These are phyloP conservation scores for Cladophialophora yegresii DNA, from an alignment of 2,329 filamentous ascomycete species.

Conservation along the genomic window DNA sequence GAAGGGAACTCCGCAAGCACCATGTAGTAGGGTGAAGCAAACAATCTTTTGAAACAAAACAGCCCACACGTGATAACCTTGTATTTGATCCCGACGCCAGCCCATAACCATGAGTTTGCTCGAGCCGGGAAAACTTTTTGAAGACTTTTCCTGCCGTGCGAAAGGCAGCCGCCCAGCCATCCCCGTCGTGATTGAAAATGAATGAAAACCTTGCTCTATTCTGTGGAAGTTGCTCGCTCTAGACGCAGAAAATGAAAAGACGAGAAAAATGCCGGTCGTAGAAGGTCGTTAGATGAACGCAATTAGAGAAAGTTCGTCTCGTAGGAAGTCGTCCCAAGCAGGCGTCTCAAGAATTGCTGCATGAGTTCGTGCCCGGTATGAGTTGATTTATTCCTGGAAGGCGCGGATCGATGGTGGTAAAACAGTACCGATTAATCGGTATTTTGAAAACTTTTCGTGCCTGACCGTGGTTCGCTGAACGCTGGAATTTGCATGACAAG, in stretches of 20 bases:
- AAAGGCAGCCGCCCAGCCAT: slow-evolving; percentile 22
- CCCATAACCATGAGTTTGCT: slow-evolving; percentile 8
- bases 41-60: slow-evolving; percentile 17
- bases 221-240: slow-evolving; percentile 28
- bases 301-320: slow-evolving; percentile 28
- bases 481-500: slow-evolving; percentile 22
- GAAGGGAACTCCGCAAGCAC: slow-evolving; percentile 18
- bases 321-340: slow-evolving; percentile 7
- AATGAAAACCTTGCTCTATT: slow-evolving; percentile 26
- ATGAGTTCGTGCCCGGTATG: neutral
- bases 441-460: slow-evolving; percentile 26
- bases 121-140: slow-evolving; percentile 25
- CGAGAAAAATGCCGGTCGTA: slow-evolving; percentile 26
- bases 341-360: neutral
- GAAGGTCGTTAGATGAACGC: slow-evolving; percentile 33
- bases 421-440: slow-evolving; percentile 24
- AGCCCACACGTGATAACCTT: slow-evolving; percentile 17
- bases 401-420: slow-evolving; percentile 16
- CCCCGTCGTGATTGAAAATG: slow-evolving; percentile 30
- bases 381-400: slow-evolving; percentile 2
- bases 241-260: slow-evolving; percentile 34
- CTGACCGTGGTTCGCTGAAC: slow-evolving; percentile 24
- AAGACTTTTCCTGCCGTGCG: slow-evolving; percentile 30
- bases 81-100: slow-evolving; percentile 23
- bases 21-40: slow-evolving; percentile 15